Conservation (phyloP, 768 basidiomycete species). For the Scleroderma citrinum region DNA sequence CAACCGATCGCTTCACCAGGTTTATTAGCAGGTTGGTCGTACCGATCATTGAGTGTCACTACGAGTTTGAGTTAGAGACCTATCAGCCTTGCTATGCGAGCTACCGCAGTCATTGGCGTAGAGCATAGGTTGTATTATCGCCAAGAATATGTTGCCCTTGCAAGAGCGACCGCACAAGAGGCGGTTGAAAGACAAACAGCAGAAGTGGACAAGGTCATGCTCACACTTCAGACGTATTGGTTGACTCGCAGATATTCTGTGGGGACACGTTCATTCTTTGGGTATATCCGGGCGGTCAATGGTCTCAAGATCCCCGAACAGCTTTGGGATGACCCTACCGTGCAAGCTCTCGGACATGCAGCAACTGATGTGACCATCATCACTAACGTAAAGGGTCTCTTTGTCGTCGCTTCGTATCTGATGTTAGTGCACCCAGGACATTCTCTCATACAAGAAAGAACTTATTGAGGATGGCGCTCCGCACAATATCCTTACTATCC, state of each 20-base stretch:
- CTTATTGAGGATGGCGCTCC: constrained; percentile 14
- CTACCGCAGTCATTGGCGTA: not conserved
- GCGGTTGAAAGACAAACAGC: constrained; percentile 14
- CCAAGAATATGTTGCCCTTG: constrained; percentile 11
- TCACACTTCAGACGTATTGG: constrained; percentile 14
- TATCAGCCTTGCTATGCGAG: not conserved
- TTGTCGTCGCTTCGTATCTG: not conserved
- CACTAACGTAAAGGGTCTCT: constrained; percentile 9
- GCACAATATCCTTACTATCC: constrained; percentile 20
- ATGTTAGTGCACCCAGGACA: constrained; percentile 10
- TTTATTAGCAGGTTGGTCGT: constrained; percentile 12
- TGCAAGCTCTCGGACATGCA: constrained; percentile 7
- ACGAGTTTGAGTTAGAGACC: not conserved
- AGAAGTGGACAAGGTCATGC: not conserved
- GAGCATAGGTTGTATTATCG: not conserved
- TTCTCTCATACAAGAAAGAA: constrained; percentile 22
- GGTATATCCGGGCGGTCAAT: constrained; percentile 12
- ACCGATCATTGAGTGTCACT: not conserved
- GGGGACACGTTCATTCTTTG: constrained; percentile 12
- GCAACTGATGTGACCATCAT: constrained; percentile 12
- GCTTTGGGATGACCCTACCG: constrained; percentile 8
- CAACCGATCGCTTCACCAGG: constrained; percentile 7
- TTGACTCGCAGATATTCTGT: constrained; percentile 7
- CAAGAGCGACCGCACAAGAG: constrained; percentile 13
- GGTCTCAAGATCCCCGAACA: constrained; percentile 9